Base-by-base conservation (phyloP, 2,329 filamentous ascomycete species). In the Alternaria ethzedia region DNA sequence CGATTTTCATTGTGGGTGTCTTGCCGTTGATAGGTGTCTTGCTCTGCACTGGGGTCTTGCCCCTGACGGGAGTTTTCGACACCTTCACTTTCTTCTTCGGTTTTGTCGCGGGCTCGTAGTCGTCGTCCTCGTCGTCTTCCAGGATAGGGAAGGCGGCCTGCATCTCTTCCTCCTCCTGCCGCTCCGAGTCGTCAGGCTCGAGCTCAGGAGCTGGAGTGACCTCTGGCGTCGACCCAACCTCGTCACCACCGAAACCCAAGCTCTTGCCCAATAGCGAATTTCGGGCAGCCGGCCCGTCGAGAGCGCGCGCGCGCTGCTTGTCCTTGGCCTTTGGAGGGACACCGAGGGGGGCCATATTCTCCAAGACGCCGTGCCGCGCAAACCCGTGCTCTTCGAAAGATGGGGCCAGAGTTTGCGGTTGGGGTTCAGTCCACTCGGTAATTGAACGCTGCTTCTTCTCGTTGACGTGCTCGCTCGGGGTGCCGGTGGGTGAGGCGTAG, bases 331-430 rank as follows among this genome's bases (percentile, higher is more conserved):
- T 86, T 12, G 94, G 94, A 70, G 89, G 84, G 58, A 89, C 86
- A 44, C 94, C 94, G 59, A 97, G 82, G 25, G 94, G 90, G 57
- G 89, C 90, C 94, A 97, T 97, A 73, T 90, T 90, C 79, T 92
- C 90, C 62, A 96, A 84, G 17, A 96, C 91, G 67, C 92, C 92
- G 78, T 89, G 88, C 52, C 90, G 86, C 73, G 90, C 84, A 70
- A 96, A 86, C 47, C 91, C 91, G 77, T 87, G 84, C 70, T 97
- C 93, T 83, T 92, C 89, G 76, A 90, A 97, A 77, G 91, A 95
- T 11, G 94, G 85, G 50, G 82, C 82, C 50, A 85, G 83, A 51
- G 79, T 75, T 61, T 85, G 83, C 50, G 86, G 73, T 41, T 84
- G 79, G 52, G 89, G 89, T 78, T 91, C 89, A 44, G 83, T 78